Evolutionary conservation across 148 eudicot genomes (phyloP).

Genomic region (Pharnaceum exiguum): DNA sequence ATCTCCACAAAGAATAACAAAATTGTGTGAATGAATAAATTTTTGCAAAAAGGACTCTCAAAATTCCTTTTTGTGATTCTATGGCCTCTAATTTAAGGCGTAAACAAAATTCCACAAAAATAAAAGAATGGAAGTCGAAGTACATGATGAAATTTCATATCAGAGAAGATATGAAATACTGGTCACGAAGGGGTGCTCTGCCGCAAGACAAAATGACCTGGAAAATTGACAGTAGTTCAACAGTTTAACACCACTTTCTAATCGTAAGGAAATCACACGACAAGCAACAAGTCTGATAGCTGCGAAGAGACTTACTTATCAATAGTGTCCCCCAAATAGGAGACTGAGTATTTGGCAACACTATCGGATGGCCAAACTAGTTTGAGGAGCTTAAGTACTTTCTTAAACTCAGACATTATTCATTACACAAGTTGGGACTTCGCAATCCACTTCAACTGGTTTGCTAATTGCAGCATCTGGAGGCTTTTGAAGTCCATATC

Average conservation of each 20-base stretch:
- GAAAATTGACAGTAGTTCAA: neutral
- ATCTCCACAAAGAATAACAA: conserved; percentile 4
- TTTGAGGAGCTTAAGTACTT: too few relatives aligned
- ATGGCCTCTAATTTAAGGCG: neutral
- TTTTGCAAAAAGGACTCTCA: neutral
- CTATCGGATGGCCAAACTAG: too few relatives aligned
- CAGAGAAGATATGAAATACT: conserved; percentile 1
- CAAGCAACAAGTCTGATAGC: too few relatives aligned
- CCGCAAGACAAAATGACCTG: neutral
- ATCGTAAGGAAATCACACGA: neutral
- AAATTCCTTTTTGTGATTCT: neutral
- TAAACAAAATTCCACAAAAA: neutral
- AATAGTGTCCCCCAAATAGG: too few relatives aligned
- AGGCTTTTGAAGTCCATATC: too few relatives aligned
- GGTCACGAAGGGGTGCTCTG: neutral
- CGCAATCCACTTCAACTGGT: too few relatives aligned
- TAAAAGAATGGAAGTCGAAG: neutral
- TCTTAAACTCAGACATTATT: too few relatives aligned
- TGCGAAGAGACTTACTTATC: too few relatives aligned
- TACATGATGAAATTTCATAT: neutral
- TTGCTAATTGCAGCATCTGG: too few relatives aligned
- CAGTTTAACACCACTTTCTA: neutral
- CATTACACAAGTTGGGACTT: too few relatives aligned
- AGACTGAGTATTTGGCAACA: too few relatives aligned
- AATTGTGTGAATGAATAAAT: neutral